Base-by-base conservation (phyloP, 345 rosid genomes). In the Mercurialis annua region DNA sequence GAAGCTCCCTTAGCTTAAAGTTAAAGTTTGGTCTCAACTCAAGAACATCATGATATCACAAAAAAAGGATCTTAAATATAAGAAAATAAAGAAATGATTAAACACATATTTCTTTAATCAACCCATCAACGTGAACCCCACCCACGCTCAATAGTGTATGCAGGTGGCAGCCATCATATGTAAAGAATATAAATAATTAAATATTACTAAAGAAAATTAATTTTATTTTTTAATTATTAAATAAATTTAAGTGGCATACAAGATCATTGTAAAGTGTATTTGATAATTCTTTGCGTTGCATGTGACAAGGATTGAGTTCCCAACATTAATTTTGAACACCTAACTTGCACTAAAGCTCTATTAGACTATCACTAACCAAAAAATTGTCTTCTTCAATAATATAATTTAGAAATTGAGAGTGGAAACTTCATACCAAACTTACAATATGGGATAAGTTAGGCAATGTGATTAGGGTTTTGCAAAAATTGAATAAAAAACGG, bases 111-210 rank as follows among this genome's bases (percentile, higher is more conserved):
- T 27, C 27, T 36, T 20, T 52, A 43, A 44, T n/a, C 24, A 9
- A 21, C 21, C 26, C 6, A 54, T 43, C 60, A 63, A 48, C 53
- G 68, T 69, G 64, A 61, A 43, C 71, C 62, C 80, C 59, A 76
- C 62, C 80, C 59, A 76, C 73, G 79, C 60, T 56, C 1, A 14
- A 52, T 17, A 61, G 24, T 50, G 40, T 50, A 26, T 43, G n/a
- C n/a, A n/a, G 59, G 48, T 65, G 68, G 58, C 53, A 40, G n/a
- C 46, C 59, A 65, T 34, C 44, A 40, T 40, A 2, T 18, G 24
- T 2, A 49, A n/a, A 21, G 17, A 18, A 18, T 0, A 18, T 49
- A 49, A n/a, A 17, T 18, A n/a, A 49, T 10, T 18, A 40, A 2
- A 49, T 49, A 49, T n/a, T 5, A 5, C 4, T 18, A 49, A 1